Conservation (phyloP, 2,329 filamentous ascomycete species). For the Talaromyces islandicus region DNA sequence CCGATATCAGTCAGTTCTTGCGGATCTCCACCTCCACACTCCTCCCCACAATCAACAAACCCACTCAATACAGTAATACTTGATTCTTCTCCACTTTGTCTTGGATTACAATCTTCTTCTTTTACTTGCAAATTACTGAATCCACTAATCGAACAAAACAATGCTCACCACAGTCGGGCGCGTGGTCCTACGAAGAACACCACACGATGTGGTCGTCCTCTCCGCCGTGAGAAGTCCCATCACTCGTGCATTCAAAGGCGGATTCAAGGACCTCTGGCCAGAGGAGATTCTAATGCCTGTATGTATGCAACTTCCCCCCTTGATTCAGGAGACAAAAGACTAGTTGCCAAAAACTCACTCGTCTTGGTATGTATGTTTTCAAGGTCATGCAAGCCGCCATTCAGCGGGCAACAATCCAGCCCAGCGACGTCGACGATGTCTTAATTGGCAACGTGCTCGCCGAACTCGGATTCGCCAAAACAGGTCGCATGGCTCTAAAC, state of each 20-base stretch:
- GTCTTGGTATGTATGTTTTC: neutral
- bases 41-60: neutral
- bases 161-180: constrained; percentile 10
- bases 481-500: constrained; percentile 75
- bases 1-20: too few species aligned
- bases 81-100: neutral
- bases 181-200: constrained; percentile 54
- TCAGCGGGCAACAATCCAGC: constrained; percentile 48
- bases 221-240: constrained; percentile 81
- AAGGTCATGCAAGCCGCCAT: constrained; percentile 21
- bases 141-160: neutral
- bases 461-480: constrained; percentile 74
- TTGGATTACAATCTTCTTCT: neutral
- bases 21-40: neutral
- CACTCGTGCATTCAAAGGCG: constrained; percentile 78
- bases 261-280: constrained; percentile 65
- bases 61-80: neutral
- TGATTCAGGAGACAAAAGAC: too few species aligned
- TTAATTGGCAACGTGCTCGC: constrained; percentile 68
- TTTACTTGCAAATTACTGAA: neutral
- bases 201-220: constrained; percentile 91
- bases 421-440: constrained; percentile 76
- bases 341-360: neutral
- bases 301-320: neutral
- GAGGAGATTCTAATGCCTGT: constrained; percentile 19